Evolutionary conservation across 2,329 filamentous ascomycete genomes (phyloP), one percentile per base, ranked within the genome.

Genomic region (Trichoderma harzianum): DNA sequence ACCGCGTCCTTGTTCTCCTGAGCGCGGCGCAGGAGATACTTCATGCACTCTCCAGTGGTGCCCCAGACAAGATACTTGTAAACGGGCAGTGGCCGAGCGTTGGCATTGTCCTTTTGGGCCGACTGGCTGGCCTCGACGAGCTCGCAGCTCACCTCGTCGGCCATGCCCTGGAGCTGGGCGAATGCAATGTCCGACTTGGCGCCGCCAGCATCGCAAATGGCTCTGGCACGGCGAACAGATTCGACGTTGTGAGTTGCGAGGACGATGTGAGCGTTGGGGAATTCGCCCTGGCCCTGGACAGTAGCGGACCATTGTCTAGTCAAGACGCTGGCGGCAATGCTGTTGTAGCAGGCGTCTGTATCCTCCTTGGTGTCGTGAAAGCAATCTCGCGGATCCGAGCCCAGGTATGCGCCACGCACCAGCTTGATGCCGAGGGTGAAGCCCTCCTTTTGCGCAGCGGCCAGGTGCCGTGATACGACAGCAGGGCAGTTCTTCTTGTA

Each of bases 111-210:
- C 65, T 75, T 73, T 18, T 77, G 74, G 47, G 80, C 78, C 3
- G 78, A 76, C 67, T 78, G 77, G 68, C 78, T 77, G 11, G 81
- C 81, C 73, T 83, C 80, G 36, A 83, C 80, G 16, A 91, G 82
- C 78, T 90, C 88, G 78, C 89, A 91, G 79, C 91, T 94, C 67
- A 98, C 90, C 79, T 98, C 95, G 76, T 98, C 95, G 1, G 95
- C 95, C 95, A 98, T 98, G 53, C 95, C 95, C 84, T 95, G 92
- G 1, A 98, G 88, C 83, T 98, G 95, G 3, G 92, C 84, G 61
- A 83, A 85, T 0, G 81, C 80, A 57, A 84, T 77, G 28, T 79
- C 78, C 0, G 80, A 82, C 77, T 81, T 81, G 73, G 83, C 82
- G 10, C 77, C 78, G 14, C 83, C 83, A 7, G 77, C 80, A 75